A percentile compares a stretch with the other conserved stretches of the same genome.
Conservation (phyloP, 2,329 filamentous ascomycete species). For the Cercospora janseana region DNA sequence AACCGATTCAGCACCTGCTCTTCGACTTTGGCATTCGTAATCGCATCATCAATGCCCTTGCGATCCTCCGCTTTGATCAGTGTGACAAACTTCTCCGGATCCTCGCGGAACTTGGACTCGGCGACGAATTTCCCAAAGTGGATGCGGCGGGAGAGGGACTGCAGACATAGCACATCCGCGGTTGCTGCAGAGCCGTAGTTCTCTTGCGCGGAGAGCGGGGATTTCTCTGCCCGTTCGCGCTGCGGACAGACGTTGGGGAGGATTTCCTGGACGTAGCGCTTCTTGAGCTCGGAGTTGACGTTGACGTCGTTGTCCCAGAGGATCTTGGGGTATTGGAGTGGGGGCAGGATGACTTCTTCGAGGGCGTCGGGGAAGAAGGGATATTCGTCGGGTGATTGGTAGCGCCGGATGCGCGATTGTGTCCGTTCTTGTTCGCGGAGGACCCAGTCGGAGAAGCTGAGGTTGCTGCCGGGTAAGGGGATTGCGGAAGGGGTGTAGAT, state of each 20-base stretch:
- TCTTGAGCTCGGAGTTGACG: slow-evolving; percentile 82
- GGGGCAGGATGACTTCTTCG: slow-evolving; percentile 77
- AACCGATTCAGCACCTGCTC: slow-evolving; percentile 85
- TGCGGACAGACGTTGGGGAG: slow-evolving; percentile 80
- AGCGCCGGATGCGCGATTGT: slow-evolving; percentile 90
- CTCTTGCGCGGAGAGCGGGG: slow-evolving; percentile 71
- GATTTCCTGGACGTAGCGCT: slow-evolving; percentile 78
- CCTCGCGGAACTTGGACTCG: slow-evolving; percentile 86
- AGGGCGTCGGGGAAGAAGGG: slow-evolving; percentile 88
- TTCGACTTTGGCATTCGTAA: slow-evolving; percentile 87
- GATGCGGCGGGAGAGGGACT: slow-evolving; percentile 84
- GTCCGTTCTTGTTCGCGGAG: slow-evolving; percentile 84
- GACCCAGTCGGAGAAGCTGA: slow-evolving; percentile 93
- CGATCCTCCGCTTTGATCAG: slow-evolving; percentile 80
- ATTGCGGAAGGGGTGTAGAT: slow-evolving; percentile 84
- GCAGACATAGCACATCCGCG: slow-evolving; percentile 84
- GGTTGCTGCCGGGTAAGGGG: slow-evolving; percentile 66
- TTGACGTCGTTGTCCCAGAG: slow-evolving; percentile 87
- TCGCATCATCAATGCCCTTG: slow-evolving; percentile 79
- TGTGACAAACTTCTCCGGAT: slow-evolving; percentile 74
- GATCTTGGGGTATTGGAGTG: slow-evolving; percentile 82
- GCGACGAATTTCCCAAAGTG: slow-evolving; percentile 99
- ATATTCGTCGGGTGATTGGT: slow-evolving; percentile 94
- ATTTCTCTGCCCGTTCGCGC: slow-evolving; percentile 73
- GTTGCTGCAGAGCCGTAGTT: slow-evolving; percentile 94